Conservation (phyloP, 768 basidiomycete genomes). For the Naematelia encephala region DNA sequence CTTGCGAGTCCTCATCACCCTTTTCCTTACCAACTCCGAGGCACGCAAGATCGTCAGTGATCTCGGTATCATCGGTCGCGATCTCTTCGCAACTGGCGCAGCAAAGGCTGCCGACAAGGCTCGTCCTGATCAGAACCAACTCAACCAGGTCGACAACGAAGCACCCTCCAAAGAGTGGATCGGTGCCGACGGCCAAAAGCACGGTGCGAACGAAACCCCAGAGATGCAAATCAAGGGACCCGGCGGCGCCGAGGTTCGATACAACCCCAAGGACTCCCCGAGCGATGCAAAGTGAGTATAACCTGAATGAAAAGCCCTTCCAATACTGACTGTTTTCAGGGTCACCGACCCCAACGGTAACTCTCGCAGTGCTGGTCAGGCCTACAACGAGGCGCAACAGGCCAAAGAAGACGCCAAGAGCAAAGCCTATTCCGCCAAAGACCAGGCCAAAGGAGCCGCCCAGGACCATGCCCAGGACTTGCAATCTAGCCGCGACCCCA, state of each 20-base stretch:
- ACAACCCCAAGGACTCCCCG: slow-evolving; percentile 58
- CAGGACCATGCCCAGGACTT: slow-evolving; percentile 45
- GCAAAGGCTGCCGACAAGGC: slow-evolving; percentile 66
- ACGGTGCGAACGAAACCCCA: slow-evolving; percentile 56
- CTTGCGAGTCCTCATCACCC: slow-evolving; percentile 78
- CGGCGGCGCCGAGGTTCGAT: slow-evolving; percentile 53
- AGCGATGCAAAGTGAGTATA: slow-evolving; percentile 48
- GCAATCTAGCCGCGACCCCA: slow-evolving; percentile 39
- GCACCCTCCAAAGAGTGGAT: slow-evolving; percentile 68
- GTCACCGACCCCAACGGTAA: slow-evolving; percentile 51
- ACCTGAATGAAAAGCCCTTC: not conserved
- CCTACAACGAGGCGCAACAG: slow-evolving; percentile 45
- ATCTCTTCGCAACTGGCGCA: slow-evolving; percentile 72
- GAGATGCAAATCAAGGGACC: slow-evolving; percentile 57
- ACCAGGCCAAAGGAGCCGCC: slow-evolving; percentile 36
- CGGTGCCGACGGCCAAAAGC: slow-evolving; percentile 53
- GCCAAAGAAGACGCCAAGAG: slow-evolving; percentile 41
- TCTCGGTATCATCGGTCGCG: slow-evolving; percentile 57
- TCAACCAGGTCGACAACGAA: slow-evolving; percentile 66
- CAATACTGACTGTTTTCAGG: slow-evolving; percentile 11
- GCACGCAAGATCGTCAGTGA: slow-evolving; percentile 74
- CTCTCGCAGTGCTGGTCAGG: slow-evolving; percentile 44
- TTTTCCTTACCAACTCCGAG: slow-evolving; percentile 87
- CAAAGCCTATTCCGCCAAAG: slow-evolving; percentile 33
- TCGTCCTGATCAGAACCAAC: slow-evolving; percentile 63